Evolutionary conservation across 176 grass and related monocot genomes (phyloP), one percentile per base, ranked within the genome.

Genomic region (Tillandsia leiboldiana): DNA sequence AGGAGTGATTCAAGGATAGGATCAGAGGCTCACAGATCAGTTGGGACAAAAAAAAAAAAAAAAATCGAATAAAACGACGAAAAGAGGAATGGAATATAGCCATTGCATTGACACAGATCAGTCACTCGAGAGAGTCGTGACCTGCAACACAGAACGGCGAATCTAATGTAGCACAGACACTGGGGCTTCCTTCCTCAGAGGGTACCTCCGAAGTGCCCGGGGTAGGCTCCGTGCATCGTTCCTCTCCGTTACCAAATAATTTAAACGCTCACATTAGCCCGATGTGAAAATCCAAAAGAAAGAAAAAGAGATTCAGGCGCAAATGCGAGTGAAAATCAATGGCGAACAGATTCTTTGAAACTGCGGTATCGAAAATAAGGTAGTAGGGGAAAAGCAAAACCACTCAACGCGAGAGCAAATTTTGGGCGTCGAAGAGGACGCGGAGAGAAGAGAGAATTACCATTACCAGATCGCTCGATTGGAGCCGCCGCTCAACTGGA

Each of bases 111-210:
- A 91, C 88, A 91, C 84, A 91, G 74, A 70, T 70, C 81, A 75
- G 29, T 66, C 84, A 80, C 47, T 42, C 57, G 3, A 66, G 51
- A 9, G 56, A 17, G 12, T 84, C 70, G 76, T 50, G 69, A 67
- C 22, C 84, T 88, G 89, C 85, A 91, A 91, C 89, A 88, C 85
- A 78, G 79, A 80, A 91, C 78, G 82, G 85, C 71, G 7, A 0
- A 29, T 83, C 53, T 24, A 29, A 83, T 88, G 66, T 88, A 10
- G 85, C 85, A 88, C 85, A 73, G 73, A 73, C 74, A 83, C 75
- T 87, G 89, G 85, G 89, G 82, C 85, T 83, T 85, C 81, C 66
- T 77, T 80, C 82, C 22, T 91, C 85, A 83, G 22, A 5, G 15
- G 47, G 3, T 11, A 33, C 52, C 9, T 88, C 85, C 66, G 82